These are phyloP conservation scores for Beauveria sp. DNA, from an alignment of 2,329 filamentous ascomycete genomes.

Conservation along the genomic window DNA sequence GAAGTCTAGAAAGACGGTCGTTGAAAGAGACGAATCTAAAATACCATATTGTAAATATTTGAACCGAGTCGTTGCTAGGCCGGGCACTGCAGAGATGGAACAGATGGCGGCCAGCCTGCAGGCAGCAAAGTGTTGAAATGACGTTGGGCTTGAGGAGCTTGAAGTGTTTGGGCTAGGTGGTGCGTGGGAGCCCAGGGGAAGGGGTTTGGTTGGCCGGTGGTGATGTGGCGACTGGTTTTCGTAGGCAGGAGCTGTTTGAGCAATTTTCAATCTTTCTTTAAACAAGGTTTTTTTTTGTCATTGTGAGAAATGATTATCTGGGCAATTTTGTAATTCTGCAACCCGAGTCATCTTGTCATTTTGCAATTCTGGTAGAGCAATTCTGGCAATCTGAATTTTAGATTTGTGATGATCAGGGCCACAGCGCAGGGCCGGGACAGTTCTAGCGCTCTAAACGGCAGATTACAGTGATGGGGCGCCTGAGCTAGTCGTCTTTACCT, in stretches of 20 bases:
- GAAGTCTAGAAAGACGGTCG: neutral
- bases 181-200: neutral
- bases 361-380: too few species aligned
- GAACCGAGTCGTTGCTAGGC: neutral
- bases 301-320: too few species aligned
- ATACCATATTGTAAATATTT: conserved; percentile 1
- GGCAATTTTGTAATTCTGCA: too few species aligned
- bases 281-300: too few species aligned
- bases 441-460: neutral
- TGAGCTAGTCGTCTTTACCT: neutral
- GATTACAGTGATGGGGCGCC: neutral
- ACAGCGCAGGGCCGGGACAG: neutral
- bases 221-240: neutral
- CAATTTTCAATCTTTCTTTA: neutral
- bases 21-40: neutral
- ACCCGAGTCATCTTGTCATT: too few species aligned
- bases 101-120: neutral
- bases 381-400: neutral
- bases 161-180: neutral
- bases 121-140: conserved; percentile 9
- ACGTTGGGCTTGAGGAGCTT: conserved; percentile 5
- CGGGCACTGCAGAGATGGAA: neutral
- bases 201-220: neutral
- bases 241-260: neutral
- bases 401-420: neutral